phyloP scores from a whole-genome alignment of 352 stramenopile genomes.

The Phytophthora rubi region DNA sequence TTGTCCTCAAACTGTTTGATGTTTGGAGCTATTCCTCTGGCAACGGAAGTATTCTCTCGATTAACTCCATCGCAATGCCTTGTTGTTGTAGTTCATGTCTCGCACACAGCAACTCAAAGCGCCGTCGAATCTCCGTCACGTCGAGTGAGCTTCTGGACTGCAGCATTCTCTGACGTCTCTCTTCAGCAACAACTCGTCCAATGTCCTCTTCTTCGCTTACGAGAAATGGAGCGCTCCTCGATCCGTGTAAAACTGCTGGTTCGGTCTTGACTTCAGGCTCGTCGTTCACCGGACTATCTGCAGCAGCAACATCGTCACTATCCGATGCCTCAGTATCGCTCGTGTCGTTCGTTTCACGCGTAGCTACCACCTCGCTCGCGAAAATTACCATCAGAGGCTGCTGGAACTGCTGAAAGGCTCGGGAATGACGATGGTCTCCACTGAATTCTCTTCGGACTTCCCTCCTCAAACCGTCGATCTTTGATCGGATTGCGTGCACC shows the following conservation, averaged over 20 bases:
- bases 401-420: slow-evolving; percentile 15
- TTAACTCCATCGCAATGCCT: slow-evolving; percentile 15
- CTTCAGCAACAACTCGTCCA: not conserved
- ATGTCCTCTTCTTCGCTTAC: not conserved
- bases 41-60: slow-evolving; percentile 16
- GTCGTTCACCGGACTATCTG: not conserved
- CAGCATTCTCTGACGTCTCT: not conserved
- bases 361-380: not conserved
- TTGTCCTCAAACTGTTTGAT: not conserved
- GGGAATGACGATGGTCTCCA: slow-evolving; percentile 13
- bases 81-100: slow-evolving; percentile 8
- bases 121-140: slow-evolving; percentile 19
- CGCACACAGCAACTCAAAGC: slow-evolving; percentile 16
- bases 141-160: not conserved
- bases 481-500: slow-evolving; percentile 20
- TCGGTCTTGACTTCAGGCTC: not conserved
- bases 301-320: not conserved
- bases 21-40: not conserved
- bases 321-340: slow-evolving; percentile 10
- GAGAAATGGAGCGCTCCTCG: not conserved
- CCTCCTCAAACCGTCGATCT: slow-evolving; percentile 21
- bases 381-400: slow-evolving; percentile 21
- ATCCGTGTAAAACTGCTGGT: slow-evolving; percentile 3
- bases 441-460: slow-evolving; percentile 14
- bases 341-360: slow-evolving; percentile 8